Percentiles rank a stretch among this genome's conserved stretches.
Evolutionary conservation across 371 early-diverging fungal species (phyloP).

Genomic region (Amoeboaphelidium protococcarum): DNA sequence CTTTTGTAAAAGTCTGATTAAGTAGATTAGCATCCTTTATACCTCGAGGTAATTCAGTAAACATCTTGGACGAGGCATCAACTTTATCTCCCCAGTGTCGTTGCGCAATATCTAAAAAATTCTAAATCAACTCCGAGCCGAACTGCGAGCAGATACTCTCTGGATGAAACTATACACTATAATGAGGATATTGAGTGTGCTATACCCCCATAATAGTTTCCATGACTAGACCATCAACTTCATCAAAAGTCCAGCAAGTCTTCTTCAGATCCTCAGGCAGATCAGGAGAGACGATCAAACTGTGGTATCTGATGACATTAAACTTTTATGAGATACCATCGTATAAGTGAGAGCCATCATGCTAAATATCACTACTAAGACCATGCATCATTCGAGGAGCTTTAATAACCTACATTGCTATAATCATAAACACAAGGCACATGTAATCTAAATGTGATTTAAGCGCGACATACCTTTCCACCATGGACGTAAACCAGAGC

Average conservation of each 20-base stretch:
- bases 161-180: constrained; percentile 90
- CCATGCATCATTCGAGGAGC: constrained; percentile 63
- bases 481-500: constrained; percentile 57
- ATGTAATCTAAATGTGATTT: neutral
- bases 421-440: neutral
- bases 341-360: constrained; percentile 2
- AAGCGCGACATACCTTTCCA: constrained; percentile 23
- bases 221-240: constrained; percentile 15
- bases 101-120: constrained; percentile 40
- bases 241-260: constrained; percentile 3
- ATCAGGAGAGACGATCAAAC: neutral
- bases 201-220: constrained; percentile 48
- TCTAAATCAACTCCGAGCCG: constrained; percentile 35
- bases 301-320: neutral
- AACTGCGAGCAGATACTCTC: constrained; percentile 57
- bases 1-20: too few relatives aligned
- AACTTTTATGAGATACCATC: neutral
- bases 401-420: constrained; percentile 19
- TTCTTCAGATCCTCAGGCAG: constrained; percentile 2
- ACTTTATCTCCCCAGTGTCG: too few relatives aligned
- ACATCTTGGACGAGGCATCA: too few relatives aligned
- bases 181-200: constrained; percentile 37
- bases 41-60: too few relatives aligned
- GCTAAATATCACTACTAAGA: constrained; percentile 32
- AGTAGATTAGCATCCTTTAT: too few relatives aligned